Evolutionary conservation across 1,139 yeast species (phyloP).

Genomic region (Fermentozyma sake): DNA sequence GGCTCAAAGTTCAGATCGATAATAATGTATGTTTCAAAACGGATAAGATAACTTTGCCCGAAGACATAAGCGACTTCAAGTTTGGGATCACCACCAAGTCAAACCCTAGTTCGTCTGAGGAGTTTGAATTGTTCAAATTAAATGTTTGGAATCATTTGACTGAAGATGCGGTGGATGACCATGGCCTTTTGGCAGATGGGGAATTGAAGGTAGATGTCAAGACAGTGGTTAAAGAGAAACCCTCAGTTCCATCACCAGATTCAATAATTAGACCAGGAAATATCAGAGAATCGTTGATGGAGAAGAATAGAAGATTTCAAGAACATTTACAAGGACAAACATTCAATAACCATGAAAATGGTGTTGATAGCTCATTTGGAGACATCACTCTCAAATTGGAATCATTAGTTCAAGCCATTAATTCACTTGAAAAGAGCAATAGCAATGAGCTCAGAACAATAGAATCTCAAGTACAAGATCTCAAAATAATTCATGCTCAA

Average conservation of each 20-base stretch:
- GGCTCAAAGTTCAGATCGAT: conserved; percentile 63
- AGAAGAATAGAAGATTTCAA: conserved; percentile 25
- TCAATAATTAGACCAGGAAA: conserved; percentile 16
- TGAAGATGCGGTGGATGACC: conserved; percentile 55
- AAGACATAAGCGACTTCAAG: conserved; percentile 23
- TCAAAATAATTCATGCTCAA: conserved; percentile 14
- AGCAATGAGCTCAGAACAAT: conserved; percentile 9
- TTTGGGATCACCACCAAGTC: conserved; percentile 52
- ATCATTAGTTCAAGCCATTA: conserved; percentile 4
- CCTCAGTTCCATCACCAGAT: conserved; percentile 3
- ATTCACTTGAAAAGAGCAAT: conserved; percentile 4
- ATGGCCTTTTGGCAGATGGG: conserved; percentile 49
- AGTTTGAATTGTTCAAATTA: conserved; percentile 56
- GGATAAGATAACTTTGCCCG: conserved; percentile 41
- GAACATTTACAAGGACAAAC: conserved; percentile 13
- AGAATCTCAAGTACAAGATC: conserved; percentile 12
- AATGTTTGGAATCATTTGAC: conserved; percentile 51
- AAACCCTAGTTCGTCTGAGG: conserved; percentile 40
- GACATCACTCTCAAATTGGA: conserved; percentile 2
- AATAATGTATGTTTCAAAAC: conserved; percentile 70
- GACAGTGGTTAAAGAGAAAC: conserved; percentile 14
- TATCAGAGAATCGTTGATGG: conserved; percentile 37
- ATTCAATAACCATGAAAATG: neutral
- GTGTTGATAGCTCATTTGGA: conserved; percentile 1
- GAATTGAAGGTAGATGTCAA: conserved; percentile 22